Evolutionary conservation across 2,329 filamentous ascomycete genomes (phyloP), one percentile per base, ranked within the genome.

Genomic region (Colletotrichum theobromicola): DNA sequence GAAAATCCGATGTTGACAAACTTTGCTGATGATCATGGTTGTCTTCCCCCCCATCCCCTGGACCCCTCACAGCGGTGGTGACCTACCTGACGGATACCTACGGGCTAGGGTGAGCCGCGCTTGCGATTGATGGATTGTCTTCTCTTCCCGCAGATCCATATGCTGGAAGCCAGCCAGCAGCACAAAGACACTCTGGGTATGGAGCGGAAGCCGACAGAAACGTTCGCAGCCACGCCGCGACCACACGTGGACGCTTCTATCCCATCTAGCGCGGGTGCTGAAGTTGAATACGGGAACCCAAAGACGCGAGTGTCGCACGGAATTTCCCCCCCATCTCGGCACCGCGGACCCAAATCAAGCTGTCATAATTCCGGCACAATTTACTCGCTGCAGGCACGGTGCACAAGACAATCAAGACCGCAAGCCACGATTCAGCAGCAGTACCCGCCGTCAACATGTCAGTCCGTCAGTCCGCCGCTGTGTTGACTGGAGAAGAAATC

Each of bases 1-100:
- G 30, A 37, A 21, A n/a, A 66, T 74, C 71, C 71, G 61, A 74
- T 71, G 53, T 74, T 26, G 34, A 26, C 34, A 63, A 66, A 58
- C 67, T 61, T 30, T 64, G 55, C 67, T 15, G 66, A 66, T 35
- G 42, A 50, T 21, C 42, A 50, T 15, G 57, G 42, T 46, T 32
- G 60, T 16, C 37, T 9, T 28, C 35, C 2, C 21, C 37, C 24
- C 21, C 57, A 61, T 61, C 30, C 2, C 57, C 30, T 60, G 30
- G 10, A 28, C 26, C 28, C 57, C 57, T 50, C n/a, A n/a, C n/a
- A n/a, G n/a, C n/a, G n/a, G n/a, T 24, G 42, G 42, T 50, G 42
- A 46, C 42, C 0, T 46, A 46, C 42, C 42, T 21, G 42, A 21
- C 42, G 42, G 42, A 50, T 50, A 50, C 42, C 42, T 50, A 21